These are phyloP conservation scores for Fusarium sororula DNA, from an alignment of 2,329 filamentous ascomycete species.

Conservation along the genomic window DNA sequence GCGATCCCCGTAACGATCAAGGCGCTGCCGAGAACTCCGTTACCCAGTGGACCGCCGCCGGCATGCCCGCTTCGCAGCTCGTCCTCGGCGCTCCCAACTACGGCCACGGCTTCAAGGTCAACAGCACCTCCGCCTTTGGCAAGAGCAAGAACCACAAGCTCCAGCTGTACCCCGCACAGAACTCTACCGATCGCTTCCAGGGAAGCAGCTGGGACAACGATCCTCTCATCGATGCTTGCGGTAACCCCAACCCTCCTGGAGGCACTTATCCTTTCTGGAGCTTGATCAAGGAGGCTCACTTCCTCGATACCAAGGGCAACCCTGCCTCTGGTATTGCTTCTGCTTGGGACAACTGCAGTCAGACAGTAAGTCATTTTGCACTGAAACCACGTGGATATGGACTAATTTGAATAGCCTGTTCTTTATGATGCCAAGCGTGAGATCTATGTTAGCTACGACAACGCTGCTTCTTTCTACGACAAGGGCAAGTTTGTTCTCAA, in stretches of 20 bases:
- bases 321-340: slow-evolving; percentile 24
- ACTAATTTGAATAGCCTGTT: slow-evolving; percentile 14
- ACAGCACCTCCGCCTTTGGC: slow-evolving; percentile 10
- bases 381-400: accelerated
- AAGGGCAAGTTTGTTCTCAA: slow-evolving; percentile 27
- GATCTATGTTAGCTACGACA: slow-evolving; percentile 35
- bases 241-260: slow-evolving; percentile 23
- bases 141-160: background rate
- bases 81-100: slow-evolving; percentile 33
- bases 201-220: slow-evolving; percentile 36
- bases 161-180: slow-evolving; percentile 24
- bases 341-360: slow-evolving; percentile 29
- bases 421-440: slow-evolving; percentile 20
- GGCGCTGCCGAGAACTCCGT: slow-evolving; percentile 21
- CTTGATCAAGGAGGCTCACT: slow-evolving; percentile 31
- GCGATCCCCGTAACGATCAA: slow-evolving; percentile 30
- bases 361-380: slow-evolving; percentile 16
- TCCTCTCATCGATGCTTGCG: slow-evolving; percentile 21
- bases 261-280: slow-evolving; percentile 36
- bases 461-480: slow-evolving; percentile 21
- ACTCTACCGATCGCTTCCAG: slow-evolving; percentile 34
- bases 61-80: slow-evolving; percentile 24
- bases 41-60: slow-evolving; percentile 20
- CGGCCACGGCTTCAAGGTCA: slow-evolving; percentile 33
- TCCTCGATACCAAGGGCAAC: slow-evolving; percentile 17